phyloP scores from a whole-genome alignment of 1,284 basidiomycete species.

The Volvariella volvacea region DNA sequence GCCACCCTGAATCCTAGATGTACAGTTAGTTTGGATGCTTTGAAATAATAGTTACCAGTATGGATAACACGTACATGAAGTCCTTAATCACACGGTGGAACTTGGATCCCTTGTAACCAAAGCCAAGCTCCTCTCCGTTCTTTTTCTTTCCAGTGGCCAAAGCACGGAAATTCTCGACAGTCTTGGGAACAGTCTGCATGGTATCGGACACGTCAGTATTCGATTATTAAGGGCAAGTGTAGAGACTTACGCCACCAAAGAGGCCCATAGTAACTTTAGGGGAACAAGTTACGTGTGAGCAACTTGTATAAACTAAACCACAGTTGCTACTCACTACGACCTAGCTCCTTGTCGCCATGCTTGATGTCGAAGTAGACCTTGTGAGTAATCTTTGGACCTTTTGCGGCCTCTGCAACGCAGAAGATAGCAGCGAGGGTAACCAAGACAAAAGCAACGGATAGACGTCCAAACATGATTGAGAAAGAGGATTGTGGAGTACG shows the following conservation, averaged over 20 bases:
- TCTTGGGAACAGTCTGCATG: conserved; percentile 86
- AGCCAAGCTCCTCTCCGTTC: conserved; percentile 68
- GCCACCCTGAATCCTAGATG: conserved; percentile 81
- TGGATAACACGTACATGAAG: conserved; percentile 68
- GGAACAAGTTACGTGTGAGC: conserved; percentile 6
- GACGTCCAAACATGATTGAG: conserved; percentile 49
- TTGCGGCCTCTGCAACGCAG: conserved; percentile 67
- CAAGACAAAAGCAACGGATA: conserved; percentile 56
- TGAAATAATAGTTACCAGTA: background rate
- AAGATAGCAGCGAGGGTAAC: conserved; percentile 64
- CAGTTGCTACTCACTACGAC: conserved; percentile 58
- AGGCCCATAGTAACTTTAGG: conserved; percentile 73
- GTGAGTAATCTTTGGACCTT: conserved; percentile 81
- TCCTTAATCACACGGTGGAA: conserved; percentile 98
- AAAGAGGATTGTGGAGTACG: conserved; percentile 21
- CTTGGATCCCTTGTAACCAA: conserved; percentile 89
- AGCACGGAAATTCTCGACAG: conserved; percentile 94
- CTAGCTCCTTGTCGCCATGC: conserved; percentile 74
- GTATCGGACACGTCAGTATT: conserved; percentile 7
- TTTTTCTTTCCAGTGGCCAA: conserved; percentile 77
- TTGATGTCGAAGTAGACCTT: conserved; percentile 93
- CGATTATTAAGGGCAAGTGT: conserved; percentile 5
- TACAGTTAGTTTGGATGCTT: conserved; percentile 18
- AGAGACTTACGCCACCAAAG: conserved; percentile 63
- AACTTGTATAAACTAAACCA: conserved; percentile 2